Evolutionary conservation across 768 basidiomycete species (phyloP).

Genomic region (Boletus sp.): DNA sequence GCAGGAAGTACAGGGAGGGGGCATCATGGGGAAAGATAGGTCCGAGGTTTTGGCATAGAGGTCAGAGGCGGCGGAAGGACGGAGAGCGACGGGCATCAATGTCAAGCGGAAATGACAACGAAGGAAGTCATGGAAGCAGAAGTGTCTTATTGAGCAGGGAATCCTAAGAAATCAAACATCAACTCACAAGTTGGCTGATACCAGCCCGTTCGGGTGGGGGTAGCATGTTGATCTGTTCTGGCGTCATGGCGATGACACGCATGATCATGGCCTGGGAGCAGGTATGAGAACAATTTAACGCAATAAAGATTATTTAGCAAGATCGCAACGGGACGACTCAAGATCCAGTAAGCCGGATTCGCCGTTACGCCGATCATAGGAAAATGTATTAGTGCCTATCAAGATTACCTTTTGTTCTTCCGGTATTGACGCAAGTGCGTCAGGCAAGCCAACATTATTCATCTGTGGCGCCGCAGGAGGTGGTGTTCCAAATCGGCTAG

Average conservation of each 20-base stretch:
- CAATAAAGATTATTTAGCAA: neutral
- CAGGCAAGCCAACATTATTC: constrained; percentile 37
- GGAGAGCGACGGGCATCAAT: constrained; percentile 25
- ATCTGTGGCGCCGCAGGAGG: constrained; percentile 21
- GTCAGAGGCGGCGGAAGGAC: constrained; percentile 10
- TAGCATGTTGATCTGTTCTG: constrained; percentile 76
- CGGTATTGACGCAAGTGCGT: constrained; percentile 57
- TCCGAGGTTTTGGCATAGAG: constrained; percentile 1
- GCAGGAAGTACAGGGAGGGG: constrained; percentile 7
- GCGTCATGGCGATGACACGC: constrained; percentile 78
- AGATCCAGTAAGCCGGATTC: neutral
- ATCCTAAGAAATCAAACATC: neutral
- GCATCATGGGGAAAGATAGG: constrained; percentile 13
- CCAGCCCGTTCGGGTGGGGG: constrained; percentile 72
- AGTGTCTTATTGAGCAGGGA: constrained; percentile 12
- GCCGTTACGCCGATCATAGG: constrained; percentile 1
- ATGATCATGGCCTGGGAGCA: constrained; percentile 64
- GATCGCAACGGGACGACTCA: neutral
- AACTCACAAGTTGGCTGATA: constrained; percentile 79
- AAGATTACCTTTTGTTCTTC: constrained; percentile 64
- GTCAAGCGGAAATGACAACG: constrained; percentile 22
- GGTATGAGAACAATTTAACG: constrained; percentile 13
- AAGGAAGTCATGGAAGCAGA: constrained; percentile 5
- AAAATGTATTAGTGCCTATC: constrained; percentile 8
- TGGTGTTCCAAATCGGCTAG: constrained; percentile 20